Conservation (phyloP, 2,329 filamentous ascomycete genomes). For the Acrocalymma vagum region DNA sequence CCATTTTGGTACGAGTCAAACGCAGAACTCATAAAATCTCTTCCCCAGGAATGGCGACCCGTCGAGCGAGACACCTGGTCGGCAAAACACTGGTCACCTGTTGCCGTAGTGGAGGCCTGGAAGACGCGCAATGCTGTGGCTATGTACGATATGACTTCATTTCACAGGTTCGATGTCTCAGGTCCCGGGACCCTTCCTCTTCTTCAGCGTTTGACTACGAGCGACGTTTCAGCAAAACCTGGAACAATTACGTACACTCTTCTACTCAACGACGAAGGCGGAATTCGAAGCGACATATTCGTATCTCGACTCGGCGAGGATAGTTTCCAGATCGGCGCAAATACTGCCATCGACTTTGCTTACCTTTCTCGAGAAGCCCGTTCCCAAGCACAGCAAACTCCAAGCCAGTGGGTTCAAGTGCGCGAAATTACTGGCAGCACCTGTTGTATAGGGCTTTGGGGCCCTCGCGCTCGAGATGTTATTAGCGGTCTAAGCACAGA, state of each 20-base stretch:
- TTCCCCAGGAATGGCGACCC: constrained; percentile 65
- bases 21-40: constrained; percentile 56
- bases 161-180: constrained; percentile 65
- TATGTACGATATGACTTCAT: constrained; percentile 70
- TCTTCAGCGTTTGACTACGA: constrained; percentile 63
- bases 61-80: constrained; percentile 68
- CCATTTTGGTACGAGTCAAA: constrained; percentile 71
- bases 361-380: constrained; percentile 65
- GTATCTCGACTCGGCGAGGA: constrained; percentile 61
- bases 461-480: constrained; percentile 63
- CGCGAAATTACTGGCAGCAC: constrained; percentile 68
- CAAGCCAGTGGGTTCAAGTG: constrained; percentile 59
- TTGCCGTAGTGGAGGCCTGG: constrained; percentile 69
- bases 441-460: constrained; percentile 70
- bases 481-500: constrained; percentile 56
- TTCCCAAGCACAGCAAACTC: constrained; percentile 51
- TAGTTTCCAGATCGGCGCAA: constrained; percentile 65
- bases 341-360: constrained; percentile 62
- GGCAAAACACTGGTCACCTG: constrained; percentile 63
- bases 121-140: constrained; percentile 70
- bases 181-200: constrained; percentile 66
- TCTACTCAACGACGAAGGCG: constrained; percentile 62
- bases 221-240: constrained; percentile 56
- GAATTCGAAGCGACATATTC: constrained; percentile 66
- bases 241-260: constrained; percentile 66